phyloP scores from a whole-genome alignment of 2,329 filamentous ascomycete genomes.

The Volutella citrinella region DNA sequence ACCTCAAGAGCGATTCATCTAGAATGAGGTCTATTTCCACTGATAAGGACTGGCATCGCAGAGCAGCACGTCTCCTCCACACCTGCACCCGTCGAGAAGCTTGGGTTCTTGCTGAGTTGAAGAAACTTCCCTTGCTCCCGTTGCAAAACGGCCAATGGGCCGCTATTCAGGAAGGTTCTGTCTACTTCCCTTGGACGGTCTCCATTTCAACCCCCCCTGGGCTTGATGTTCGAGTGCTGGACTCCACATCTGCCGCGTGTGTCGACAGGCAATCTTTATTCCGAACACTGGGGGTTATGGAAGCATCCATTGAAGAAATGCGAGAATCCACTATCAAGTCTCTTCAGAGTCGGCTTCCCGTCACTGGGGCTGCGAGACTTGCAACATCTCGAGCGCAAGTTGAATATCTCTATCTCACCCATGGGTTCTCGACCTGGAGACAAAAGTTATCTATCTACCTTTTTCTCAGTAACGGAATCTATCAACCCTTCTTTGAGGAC shows the following conservation, averaged over 20 bases:
- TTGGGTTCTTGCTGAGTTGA: background rate
- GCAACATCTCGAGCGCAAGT: constrained; percentile 8
- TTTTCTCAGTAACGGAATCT: constrained; percentile 9
- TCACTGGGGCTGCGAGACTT: background rate
- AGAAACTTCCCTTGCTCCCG: constrained; percentile 7
- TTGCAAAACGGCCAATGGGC: constrained; percentile 15
- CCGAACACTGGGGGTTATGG: constrained; percentile 12
- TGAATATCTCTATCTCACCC: constrained; percentile 17
- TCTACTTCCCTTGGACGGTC: constrained; percentile 12
- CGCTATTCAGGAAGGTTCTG: constrained; percentile 2
- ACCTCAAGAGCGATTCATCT: constrained; percentile 7
- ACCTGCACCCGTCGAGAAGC: background rate
- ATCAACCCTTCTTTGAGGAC: background rate
- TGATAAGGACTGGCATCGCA: constrained; percentile 13
- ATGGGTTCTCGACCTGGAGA: too few relatives aligned
- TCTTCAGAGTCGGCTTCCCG: background rate
- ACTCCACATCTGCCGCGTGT: constrained; percentile 6
- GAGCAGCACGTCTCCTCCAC: constrained; percentile 14
- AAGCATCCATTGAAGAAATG: constrained; percentile 8
- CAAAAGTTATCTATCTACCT: too few relatives aligned
- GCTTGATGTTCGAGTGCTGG: constrained; percentile 10
- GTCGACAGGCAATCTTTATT: constrained; percentile 11
- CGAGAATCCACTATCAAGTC: constrained; percentile 8
- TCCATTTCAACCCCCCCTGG: constrained; percentile 9
- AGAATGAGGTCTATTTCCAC: constrained; percentile 11